Evolutionary conservation across 1,284 basidiomycete genomes (phyloP).

Genomic region (Acaromyces ingoldii): DNA sequence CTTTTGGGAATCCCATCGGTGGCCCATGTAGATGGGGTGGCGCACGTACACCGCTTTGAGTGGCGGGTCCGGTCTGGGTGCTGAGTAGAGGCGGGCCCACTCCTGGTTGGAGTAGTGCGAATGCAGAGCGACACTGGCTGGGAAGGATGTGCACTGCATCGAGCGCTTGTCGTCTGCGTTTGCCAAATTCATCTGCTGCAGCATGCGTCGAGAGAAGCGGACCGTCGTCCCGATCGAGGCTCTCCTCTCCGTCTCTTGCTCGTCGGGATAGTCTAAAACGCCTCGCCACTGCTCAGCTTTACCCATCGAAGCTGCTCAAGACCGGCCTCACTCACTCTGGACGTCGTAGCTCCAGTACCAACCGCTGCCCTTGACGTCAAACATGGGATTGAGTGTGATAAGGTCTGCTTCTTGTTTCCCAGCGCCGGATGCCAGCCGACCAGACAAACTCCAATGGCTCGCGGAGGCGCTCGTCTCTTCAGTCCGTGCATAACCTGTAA

Average conservation of each 20-base stretch:
- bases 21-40: conserved; percentile 47
- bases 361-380: conserved; percentile 44
- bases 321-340: conserved; percentile 23
- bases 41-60: conserved; percentile 49
- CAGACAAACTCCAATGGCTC: no score
- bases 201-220: conserved; percentile 42
- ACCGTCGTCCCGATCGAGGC: conserved; percentile 50
- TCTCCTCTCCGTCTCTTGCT: conserved; percentile 36
- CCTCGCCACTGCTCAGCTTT: background rate
- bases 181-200: conserved; percentile 48
- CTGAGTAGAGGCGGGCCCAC: conserved; percentile 40
- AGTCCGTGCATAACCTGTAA: no score
- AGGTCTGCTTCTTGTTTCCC: conserved; percentile 46
- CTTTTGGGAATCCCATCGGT: conserved; percentile 43
- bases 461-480: no score
- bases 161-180: conserved; percentile 48
- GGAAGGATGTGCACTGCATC: conserved; percentile 47
- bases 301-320: background rate
- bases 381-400: conserved; percentile 48
- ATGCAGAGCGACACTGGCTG: conserved; percentile 47
- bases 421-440: no score
- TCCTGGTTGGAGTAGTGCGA: conserved; percentile 43
- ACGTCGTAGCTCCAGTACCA: conserved; percentile 51
- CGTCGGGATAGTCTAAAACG: conserved; percentile 34
- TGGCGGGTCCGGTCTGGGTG: conserved; percentile 34